These are phyloP conservation scores for Candida cerambycidarum DNA, from an alignment of 805 yeast species.

Conservation along the genomic window DNA sequence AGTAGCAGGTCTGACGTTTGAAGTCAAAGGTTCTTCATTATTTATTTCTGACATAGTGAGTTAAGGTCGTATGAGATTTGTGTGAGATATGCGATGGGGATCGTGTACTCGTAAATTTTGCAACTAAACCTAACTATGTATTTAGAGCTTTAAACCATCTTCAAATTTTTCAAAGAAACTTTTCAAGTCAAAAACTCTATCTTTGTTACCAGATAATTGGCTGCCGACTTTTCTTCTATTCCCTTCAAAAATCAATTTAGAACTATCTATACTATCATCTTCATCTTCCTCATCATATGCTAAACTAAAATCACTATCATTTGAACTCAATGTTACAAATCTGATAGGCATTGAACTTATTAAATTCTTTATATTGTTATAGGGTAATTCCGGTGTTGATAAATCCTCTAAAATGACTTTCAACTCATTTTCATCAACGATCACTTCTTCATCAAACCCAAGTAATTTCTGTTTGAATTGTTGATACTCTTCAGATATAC, in stretches of 20 bases:
- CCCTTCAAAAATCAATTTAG: conserved; percentile 15
- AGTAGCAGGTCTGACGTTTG: conserved; percentile 69
- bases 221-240: conserved; percentile 13
- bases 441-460: conserved; percentile 10
- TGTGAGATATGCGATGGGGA: conserved; percentile 3
- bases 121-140: conserved; percentile 3
- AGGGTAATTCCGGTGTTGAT: conserved; percentile 5
- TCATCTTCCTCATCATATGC: conserved; percentile 12
- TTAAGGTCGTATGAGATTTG: not conserved
- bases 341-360: conserved; percentile 13
- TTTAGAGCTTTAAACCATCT: conserved; percentile 14
- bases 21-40: conserved; percentile 74
- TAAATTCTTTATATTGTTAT: conserved; percentile 9
- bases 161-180: conserved; percentile 16
- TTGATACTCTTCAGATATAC: not conserved
- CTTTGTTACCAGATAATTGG: conserved; percentile 14
- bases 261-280: conserved; percentile 15
- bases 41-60: conserved; percentile 3
- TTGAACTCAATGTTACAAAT: conserved; percentile 11
- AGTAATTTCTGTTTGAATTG: conserved; percentile 12
- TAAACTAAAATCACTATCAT: conserved; percentile 19
- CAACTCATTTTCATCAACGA: conserved; percentile 12
- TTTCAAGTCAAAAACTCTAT: conserved; percentile 14
- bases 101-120: conserved; percentile 11
- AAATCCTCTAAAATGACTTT: conserved; percentile 11